A percentile compares a stretch with the other conserved stretches of the same genome.
These are phyloP conservation scores for Lepidium africanum DNA, from an alignment of 345 rosid species.

Conservation along the genomic window DNA sequence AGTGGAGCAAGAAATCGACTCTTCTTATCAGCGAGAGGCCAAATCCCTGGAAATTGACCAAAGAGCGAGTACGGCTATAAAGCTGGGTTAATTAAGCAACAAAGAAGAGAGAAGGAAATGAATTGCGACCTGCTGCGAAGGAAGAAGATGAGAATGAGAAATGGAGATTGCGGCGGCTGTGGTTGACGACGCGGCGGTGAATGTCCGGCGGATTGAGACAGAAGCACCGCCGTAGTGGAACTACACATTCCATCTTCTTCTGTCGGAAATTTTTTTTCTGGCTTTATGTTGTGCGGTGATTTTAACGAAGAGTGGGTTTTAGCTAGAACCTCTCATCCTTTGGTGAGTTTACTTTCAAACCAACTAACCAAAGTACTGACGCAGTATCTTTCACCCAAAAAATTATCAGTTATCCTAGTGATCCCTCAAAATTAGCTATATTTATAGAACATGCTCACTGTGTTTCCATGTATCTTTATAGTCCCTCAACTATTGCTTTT, in stretches of 20 bases:
- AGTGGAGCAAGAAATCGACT: slow-evolving; percentile 10
- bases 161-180: not conserved
- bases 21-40: not conserved
- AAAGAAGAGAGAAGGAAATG: not conserved
- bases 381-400: too few species aligned
- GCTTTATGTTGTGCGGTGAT: not conserved
- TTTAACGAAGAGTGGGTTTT: slow-evolving; percentile 3
- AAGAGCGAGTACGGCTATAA: not conserved
- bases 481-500: too few species aligned
- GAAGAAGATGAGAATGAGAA: slow-evolving; percentile 6
- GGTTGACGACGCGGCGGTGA: slow-evolving; percentile 10
- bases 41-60: not conserved
- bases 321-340: not conserved
- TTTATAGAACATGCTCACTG: not conserved
- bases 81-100: not conserved
- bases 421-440: not conserved
- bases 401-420: not conserved
- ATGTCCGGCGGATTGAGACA: slow-evolving; percentile 19
- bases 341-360: not conserved
- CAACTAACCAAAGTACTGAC: too few species aligned
- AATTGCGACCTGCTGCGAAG: slow-evolving; percentile 9
- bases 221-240: slow-evolving; percentile 27
- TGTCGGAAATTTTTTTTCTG: not conserved
- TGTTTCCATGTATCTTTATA: not conserved
- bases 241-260: slow-evolving; percentile 27